A percentile compares a stretch with the other conserved stretches of the same genome.
Evolutionary conservation across 2,329 filamentous ascomycete genomes (phyloP).

Genomic region (Triangularia verruculosa): DNA sequence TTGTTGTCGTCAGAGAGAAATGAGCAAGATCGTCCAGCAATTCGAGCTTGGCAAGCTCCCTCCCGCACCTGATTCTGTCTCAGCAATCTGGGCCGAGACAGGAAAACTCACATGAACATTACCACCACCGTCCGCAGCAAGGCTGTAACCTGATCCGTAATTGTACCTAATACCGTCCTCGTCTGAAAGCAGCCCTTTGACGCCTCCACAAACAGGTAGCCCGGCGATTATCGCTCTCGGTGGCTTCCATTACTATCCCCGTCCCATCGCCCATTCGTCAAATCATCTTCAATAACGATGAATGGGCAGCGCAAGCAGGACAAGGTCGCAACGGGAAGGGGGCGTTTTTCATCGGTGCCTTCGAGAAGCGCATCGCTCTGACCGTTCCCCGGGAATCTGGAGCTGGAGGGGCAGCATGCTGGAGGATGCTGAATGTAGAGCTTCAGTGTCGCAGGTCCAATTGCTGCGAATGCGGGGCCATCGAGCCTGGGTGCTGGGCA

Average conservation of each 20-base stretch:
- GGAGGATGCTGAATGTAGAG: background rate
- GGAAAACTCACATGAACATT: background rate
- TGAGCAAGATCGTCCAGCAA: background rate
- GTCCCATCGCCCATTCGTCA: background rate
- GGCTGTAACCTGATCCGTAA: background rate
- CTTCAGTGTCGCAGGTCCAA: background rate
- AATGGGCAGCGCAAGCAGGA: background rate
- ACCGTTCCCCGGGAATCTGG: background rate
- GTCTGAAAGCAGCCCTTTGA: background rate
- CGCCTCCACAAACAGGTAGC: background rate
- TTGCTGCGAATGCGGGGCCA: background rate
- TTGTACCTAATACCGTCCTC: background rate
- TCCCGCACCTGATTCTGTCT: background rate
- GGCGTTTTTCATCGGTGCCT: background rate
- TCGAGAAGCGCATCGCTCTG: background rate
- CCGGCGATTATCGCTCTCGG: background rate
- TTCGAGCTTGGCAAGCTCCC: background rate
- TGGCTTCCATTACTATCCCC: background rate
- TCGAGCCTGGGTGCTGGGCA: background rate
- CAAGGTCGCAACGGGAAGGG: background rate
- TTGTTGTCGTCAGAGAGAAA: background rate
- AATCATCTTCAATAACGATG: background rate
- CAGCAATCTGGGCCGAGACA: background rate
- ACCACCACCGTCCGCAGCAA: background rate
- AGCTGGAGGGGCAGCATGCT: background rate